Evolutionary conservation across 2,329 filamentous ascomycete species (phyloP), one percentile per base, ranked within the genome.

Genomic region (Emmonsiellopsis sp.): DNA sequence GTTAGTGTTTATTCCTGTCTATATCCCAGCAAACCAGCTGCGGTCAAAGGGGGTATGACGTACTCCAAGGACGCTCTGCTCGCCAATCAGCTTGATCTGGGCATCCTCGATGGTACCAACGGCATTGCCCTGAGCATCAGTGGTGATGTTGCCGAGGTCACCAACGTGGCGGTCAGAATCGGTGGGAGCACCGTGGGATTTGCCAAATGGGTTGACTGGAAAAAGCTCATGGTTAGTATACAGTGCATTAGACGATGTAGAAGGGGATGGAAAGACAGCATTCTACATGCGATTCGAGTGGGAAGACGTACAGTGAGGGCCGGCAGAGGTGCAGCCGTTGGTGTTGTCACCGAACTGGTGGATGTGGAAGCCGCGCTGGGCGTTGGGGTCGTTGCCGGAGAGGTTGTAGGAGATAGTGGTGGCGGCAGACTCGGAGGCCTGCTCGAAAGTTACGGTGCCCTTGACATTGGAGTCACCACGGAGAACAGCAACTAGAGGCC

Each of bases 291-390:
- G 40, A 15, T 46, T 32, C 11, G 34, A 40, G 8, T 16, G 40
- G 38, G 32, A 54, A 11, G 8, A 77, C 88, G 72, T 79, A 95
- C 90, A 98, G 81, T 98, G 93, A 75, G 93, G 92, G 52, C 93
- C 93, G 63, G 93, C 93, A 63, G 88, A 95, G 62, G 92, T 97
- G 87, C 93, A 98, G 74, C 93, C 93, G 78, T 98, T 98, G 81
- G 93, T 97, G 83, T 97, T 97, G 83, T 97, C 93, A 73, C 93
- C 93, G 70, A 95, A 98, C 74, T 93, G 89, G 81, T 98, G 93
- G 70, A 98, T 85, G 82, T 98, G 93, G 82, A 97, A 90, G 75
- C 89, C 93, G 76, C 93, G 92, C 84, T 95, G 83, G 70, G 93
- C 91, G 74, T 95, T 95, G 76, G 92, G 69, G 71, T 97, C 91